Percentiles rank a stretch among this genome's conserved stretches.
Evolutionary conservation across 345 rosid genomes (phyloP).

Genomic region (Gynandropsis gynandra): DNA sequence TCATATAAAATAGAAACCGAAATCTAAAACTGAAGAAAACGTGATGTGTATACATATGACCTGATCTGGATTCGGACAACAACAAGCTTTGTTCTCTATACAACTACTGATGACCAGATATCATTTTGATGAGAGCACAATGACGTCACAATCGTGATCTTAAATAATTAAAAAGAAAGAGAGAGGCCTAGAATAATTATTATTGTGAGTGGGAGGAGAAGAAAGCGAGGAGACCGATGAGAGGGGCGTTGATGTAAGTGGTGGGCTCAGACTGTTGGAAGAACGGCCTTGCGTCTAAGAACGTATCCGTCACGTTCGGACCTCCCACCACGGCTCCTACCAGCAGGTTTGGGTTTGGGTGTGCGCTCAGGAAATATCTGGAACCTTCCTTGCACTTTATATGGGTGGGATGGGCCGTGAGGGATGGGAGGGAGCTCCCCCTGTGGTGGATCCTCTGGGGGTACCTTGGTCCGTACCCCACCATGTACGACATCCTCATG

Average conservation of each 20-base stretch:
- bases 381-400: slow-evolving; percentile 71
- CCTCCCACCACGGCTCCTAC: slow-evolving; percentile 91
- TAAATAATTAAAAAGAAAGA: no score
- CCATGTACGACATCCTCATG: slow-evolving; percentile 84
- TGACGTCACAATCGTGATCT: no score
- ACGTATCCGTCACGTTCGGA: slow-evolving; percentile 68
- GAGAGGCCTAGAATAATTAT: no score
- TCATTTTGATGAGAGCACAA: no score
- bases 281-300: slow-evolving; percentile 69
- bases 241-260: slow-evolving; percentile 92
- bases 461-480: slow-evolving; percentile 71
- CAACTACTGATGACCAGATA: no score
- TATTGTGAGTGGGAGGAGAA: slow-evolving; percentile 69
- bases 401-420: slow-evolving; percentile 48
- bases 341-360: slow-evolving; percentile 72
- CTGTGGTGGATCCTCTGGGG: slow-evolving; percentile 93
- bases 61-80: no score
- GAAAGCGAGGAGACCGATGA: slow-evolving; percentile 77
- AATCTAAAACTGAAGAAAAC: no score
- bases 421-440: slow-evolving; percentile 74
- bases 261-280: slow-evolving; percentile 95
- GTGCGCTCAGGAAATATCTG: slow-evolving; percentile 45
- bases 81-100: no score
- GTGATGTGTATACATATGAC: no score
- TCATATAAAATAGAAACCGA: no score